These are phyloP conservation scores for Aureobasidium namibiae DNA, from an alignment of 2,329 filamentous ascomycete genomes.

Conservation along the genomic window DNA sequence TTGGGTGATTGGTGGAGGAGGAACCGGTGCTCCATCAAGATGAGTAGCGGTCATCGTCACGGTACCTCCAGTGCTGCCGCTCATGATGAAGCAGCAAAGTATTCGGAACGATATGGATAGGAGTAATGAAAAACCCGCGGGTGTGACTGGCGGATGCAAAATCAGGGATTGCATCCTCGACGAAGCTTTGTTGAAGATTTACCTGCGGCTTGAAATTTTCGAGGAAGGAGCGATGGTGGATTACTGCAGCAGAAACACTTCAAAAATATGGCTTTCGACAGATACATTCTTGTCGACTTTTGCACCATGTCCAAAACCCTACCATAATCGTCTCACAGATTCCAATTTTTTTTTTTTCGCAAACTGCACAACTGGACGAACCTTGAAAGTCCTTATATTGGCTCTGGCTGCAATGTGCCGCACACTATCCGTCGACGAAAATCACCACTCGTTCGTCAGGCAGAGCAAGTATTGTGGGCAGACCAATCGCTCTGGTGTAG, in stretches of 20 bases:
- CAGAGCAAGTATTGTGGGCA: neutral
- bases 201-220: neutral
- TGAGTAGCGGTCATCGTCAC: constrained; percentile 2
- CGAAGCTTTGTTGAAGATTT: neutral
- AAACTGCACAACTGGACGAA: too few species aligned
- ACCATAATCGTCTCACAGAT: too few species aligned
- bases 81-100: neutral
- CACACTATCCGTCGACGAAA: too few species aligned
- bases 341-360: too few species aligned
- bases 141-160: neutral
- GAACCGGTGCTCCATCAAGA: constrained; percentile 13
- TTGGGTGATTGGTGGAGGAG: constrained; percentile 15
- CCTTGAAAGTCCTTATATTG: too few species aligned
- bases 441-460: neutral
- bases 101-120: neutral
- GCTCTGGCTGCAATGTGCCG: too few species aligned
- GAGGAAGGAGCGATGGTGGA: neutral
- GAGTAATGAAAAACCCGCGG: neutral
- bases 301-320: too few species aligned
- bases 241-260: neutral
- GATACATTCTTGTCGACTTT: neutral
- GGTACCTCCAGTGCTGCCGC: neutral
- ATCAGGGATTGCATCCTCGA: neutral
- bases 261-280: too few species aligned
- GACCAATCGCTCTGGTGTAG: neutral